phyloP scores from a whole-genome alignment of 2,329 filamentous ascomycete genomes.

The Calonectria pauciramosa region DNA sequence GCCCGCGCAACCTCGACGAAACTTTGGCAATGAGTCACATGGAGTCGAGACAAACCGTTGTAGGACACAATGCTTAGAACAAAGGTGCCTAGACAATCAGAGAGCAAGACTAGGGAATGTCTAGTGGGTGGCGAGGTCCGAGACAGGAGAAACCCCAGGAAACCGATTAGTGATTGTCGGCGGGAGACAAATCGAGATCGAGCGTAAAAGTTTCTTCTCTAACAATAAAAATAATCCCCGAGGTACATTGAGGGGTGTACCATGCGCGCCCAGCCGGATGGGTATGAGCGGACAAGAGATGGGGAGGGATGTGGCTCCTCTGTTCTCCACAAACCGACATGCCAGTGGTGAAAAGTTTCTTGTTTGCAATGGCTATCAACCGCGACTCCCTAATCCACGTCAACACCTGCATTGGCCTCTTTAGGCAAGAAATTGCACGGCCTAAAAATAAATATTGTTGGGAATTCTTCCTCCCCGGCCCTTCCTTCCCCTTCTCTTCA shows the following conservation, averaged over 20 bases:
- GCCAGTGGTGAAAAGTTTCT: constrained; percentile 40
- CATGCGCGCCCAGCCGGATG: constrained; percentile 29
- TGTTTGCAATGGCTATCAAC: constrained; percentile 34
- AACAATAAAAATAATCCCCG: constrained; percentile 29
- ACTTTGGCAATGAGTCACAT: background rate
- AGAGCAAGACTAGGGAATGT: constrained; percentile 39
- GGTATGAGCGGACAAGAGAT: constrained; percentile 20
- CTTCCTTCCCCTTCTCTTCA: background rate
- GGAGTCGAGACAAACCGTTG: background rate
- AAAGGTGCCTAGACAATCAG: constrained; percentile 11
- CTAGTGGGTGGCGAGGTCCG: constrained; percentile 39
- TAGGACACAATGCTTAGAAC: background rate
- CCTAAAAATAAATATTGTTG: background rate
- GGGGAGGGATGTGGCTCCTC: constrained; percentile 33
- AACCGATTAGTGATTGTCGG: constrained; percentile 40
- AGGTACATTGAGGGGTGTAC: constrained; percentile 34
- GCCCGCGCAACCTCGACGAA: background rate
- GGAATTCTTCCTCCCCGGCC: background rate
- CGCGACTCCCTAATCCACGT: constrained; percentile 37
- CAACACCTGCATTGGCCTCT: background rate
- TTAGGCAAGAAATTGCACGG: background rate
- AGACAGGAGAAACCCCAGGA: constrained; percentile 42
- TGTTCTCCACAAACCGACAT: constrained; percentile 37
- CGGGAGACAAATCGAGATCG: constrained; percentile 40
- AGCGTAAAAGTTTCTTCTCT: constrained; percentile 40